Evolutionary conservation across 1,284 basidiomycete genomes (phyloP), one percentile per base, ranked within the genome.

Genomic region (Rhodotorula sp.): DNA sequence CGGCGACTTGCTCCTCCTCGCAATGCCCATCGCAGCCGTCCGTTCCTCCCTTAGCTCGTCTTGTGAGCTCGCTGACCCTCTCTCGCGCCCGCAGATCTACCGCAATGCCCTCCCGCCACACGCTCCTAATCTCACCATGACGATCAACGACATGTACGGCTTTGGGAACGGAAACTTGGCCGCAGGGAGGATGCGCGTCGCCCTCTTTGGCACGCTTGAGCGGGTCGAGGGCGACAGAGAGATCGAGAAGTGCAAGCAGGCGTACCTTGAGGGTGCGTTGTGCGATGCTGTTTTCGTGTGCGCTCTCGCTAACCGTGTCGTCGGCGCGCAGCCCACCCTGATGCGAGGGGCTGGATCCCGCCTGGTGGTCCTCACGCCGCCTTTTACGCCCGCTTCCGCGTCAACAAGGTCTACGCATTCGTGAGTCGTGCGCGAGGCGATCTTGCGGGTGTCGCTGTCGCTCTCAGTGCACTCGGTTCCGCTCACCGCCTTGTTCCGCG

Each of bases 21-120:
- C 67, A 15, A 75, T 75, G 74, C 74, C 71, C 24, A 69, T 75
- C 57, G 67, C 74, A 3, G 67, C 59, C n/a, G 71, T 70, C 7
- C 36, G 71, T 62, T 32, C 32, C 51, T 29, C 30, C 46, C 67
- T 34, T 52, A 51, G 47, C 24, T 62, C n/a, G 1, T 30, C 54
- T 8, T 39, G 30, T 36, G 20, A 24, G 27, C 54, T 20, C 56
- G 22, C 52, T 44, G 19, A 4, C 7, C 17, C 44, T 34, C 58
- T 22, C 20, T 27, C 13, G 5, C 7, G 11, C 15, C 2, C 11
- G 5, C 56, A 72, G 71, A 70, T 75, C 60, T 75, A 71, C 60
- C 67, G 74, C 63, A 75, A 75, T 39, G 74, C 74, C 19, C 62
- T 75, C 10, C 71, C 71, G 10, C 74, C 74, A 17, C 62, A 75